Evolutionary conservation across 2,329 filamentous ascomycete species (phyloP).

Genomic region (Madurella fahalii): DNA sequence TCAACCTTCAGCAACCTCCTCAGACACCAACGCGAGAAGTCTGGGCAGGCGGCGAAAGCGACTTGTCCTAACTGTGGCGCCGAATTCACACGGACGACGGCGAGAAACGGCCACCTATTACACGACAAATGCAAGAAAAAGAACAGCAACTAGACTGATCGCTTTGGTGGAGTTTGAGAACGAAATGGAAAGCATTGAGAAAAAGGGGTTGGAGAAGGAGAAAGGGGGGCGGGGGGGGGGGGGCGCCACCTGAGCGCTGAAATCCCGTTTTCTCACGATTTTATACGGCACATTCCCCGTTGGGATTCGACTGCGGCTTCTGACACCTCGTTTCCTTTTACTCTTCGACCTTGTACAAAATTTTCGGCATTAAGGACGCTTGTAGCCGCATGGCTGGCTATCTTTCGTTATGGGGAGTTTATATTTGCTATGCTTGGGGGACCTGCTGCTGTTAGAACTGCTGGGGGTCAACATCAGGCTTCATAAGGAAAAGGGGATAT

Average conservation of each 20-base stretch:
- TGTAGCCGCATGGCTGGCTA: slow-evolving; percentile 2
- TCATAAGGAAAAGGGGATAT: background rate
- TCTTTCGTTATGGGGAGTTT: background rate
- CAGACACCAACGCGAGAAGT: slow-evolving; percentile 90
- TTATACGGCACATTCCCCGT: no score
- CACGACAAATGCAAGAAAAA: slow-evolving; percentile 91
- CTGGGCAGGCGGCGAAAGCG: slow-evolving; percentile 82
- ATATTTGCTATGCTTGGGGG: slow-evolving; percentile 8
- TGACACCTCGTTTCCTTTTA: background rate
- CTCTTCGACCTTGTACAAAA: slow-evolving; percentile 1
- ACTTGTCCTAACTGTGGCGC: slow-evolving; percentile 87
- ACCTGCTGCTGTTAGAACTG: background rate
- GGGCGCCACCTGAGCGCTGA: no score
- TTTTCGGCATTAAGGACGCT: background rate
- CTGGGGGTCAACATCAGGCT: background rate
- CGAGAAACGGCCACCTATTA: slow-evolving; percentile 77
- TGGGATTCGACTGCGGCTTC: background rate
- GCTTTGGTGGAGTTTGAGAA: background rate
- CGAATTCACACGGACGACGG: slow-evolving; percentile 85
- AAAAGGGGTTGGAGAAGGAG: no score
- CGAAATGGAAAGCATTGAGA: no score
- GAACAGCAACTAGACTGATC: slow-evolving; percentile 32
- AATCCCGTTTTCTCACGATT: no score
- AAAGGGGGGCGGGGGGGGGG: no score
- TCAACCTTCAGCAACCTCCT: slow-evolving; percentile 95